phyloP scores from a whole-genome alignment of 2,329 filamentous ascomycete species.

The Claviceps africana region DNA sequence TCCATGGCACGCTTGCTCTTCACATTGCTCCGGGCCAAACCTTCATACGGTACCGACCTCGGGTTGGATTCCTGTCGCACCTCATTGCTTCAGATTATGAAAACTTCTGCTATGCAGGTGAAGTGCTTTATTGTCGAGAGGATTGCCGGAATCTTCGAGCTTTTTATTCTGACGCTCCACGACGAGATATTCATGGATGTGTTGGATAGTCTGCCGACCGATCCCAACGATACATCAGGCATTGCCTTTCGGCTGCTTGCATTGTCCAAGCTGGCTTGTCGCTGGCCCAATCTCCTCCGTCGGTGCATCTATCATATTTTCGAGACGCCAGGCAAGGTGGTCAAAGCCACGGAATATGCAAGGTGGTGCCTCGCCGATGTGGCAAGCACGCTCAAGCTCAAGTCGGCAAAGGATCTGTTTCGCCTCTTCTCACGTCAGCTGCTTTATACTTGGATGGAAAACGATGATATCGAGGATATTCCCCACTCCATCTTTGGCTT shows the following conservation, averaged over 20 bases:
- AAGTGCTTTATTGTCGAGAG: conserved; percentile 62
- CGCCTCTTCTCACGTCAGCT: conserved; percentile 76
- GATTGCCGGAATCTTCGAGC: conserved; percentile 61
- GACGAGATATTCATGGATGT: conserved; percentile 77
- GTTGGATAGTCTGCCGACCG: conserved; percentile 60
- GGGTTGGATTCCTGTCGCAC: conserved; percentile 49
- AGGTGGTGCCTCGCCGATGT: conserved; percentile 55
- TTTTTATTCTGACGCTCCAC: conserved; percentile 72
- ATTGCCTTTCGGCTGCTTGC: conserved; percentile 72
- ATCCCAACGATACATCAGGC: conserved; percentile 60
- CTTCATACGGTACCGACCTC: conserved; percentile 49
- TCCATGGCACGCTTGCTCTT: conserved; percentile 56
- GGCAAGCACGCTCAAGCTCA: conserved; percentile 48
- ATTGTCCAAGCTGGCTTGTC: conserved; percentile 61
- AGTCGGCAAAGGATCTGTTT: conserved; percentile 59
- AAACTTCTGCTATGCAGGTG: conserved; percentile 50
- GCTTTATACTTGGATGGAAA: conserved; percentile 77
- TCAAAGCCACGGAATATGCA: conserved; percentile 53
- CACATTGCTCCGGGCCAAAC: conserved; percentile 50
- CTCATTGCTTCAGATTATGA: conserved; percentile 59
- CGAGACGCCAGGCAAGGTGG: conserved; percentile 67
- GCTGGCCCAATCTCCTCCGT: conserved; percentile 75
- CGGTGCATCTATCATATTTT: conserved; percentile 89
- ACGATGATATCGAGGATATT: conserved; percentile 51
- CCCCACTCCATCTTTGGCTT: conserved; percentile 83